Evolutionary conservation across 2,329 filamentous ascomycete genomes (phyloP).

Genomic region (Pseudogymnoascus sp.): DNA sequence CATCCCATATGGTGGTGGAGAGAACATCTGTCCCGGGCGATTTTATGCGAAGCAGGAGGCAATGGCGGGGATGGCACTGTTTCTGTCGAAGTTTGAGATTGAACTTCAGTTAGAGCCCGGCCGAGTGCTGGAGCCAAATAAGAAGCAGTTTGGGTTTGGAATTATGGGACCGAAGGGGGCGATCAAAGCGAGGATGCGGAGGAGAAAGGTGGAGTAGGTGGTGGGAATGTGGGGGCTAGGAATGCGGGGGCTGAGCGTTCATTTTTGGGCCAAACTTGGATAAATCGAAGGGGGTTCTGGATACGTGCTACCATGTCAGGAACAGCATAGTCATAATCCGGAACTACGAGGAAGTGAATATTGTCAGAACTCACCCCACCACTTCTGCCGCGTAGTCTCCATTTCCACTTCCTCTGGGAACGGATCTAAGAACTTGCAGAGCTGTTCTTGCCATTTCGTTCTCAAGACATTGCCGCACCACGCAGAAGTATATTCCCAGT

Average conservation of each 20-base stretch:
- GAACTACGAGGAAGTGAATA: too few species aligned
- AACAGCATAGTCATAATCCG: too few species aligned
- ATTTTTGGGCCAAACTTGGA: too few species aligned
- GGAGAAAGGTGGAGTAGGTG: conserved; percentile 9
- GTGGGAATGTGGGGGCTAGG: not conserved
- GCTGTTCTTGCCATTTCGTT: conserved; percentile 25
- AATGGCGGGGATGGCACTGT: conserved; percentile 27
- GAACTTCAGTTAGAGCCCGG: conserved; percentile 19
- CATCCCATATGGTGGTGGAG: conserved; percentile 32
- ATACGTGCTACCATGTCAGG: too few species aligned
- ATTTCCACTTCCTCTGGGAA: conserved; percentile 34
- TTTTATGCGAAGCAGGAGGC: conserved; percentile 33
- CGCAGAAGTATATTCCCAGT: conserved; percentile 28
- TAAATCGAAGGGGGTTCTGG: too few species aligned
- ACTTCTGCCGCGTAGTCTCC: conserved; percentile 34
- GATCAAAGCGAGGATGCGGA: conserved; percentile 18
- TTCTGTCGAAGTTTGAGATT: conserved; percentile 29
- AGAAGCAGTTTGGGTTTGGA: conserved; percentile 19
- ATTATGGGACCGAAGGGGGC: conserved; percentile 18
- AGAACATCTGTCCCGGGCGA: conserved; percentile 31
- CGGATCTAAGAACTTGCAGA: conserved; percentile 33
- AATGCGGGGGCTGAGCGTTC: not conserved
- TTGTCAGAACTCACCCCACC: conserved; percentile 28
- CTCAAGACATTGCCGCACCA: conserved; percentile 28
- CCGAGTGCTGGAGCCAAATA: conserved; percentile 13